phyloP scores from a whole-genome alignment of 2,329 filamentous ascomycete species.

The Thielaviopsis punctulata region DNA sequence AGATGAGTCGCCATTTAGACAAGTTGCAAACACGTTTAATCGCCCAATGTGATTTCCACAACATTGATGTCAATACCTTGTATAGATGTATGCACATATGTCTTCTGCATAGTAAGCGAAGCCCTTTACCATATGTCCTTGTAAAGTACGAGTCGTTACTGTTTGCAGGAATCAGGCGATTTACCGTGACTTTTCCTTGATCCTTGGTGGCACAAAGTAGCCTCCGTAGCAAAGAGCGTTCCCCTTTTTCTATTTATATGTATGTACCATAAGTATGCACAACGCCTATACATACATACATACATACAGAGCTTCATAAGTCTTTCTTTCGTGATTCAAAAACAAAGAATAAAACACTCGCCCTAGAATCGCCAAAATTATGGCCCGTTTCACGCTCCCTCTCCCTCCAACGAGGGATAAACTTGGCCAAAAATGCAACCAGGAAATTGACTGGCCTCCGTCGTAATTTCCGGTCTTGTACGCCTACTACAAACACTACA shows the following conservation, averaged over 20 bases:
- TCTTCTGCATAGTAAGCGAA: background rate
- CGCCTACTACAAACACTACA: no score
- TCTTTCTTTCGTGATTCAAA: background rate
- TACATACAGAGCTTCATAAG: background rate
- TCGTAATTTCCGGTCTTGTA: background rate
- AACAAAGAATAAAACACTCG: no score
- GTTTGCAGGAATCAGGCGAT: background rate
- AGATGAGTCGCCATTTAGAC: no score
- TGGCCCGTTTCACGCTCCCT: background rate
- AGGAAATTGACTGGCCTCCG: background rate
- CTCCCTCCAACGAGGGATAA: background rate
- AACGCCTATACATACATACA: background rate
- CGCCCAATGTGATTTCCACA: no score
- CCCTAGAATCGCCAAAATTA: background rate
- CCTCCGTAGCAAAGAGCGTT: no score
- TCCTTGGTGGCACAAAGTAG: no score
- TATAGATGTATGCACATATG: background rate
- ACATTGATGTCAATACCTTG: background rate
- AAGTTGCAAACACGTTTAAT: no score
- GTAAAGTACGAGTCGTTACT: background rate
- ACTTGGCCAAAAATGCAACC: background rate
- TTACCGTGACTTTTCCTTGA: background rate
- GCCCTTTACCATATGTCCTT: no score
- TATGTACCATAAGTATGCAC: background rate
- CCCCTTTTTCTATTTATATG: background rate